Conservation (phyloP, 2,329 filamentous ascomycete species). For the Talaromyces sp. region DNA sequence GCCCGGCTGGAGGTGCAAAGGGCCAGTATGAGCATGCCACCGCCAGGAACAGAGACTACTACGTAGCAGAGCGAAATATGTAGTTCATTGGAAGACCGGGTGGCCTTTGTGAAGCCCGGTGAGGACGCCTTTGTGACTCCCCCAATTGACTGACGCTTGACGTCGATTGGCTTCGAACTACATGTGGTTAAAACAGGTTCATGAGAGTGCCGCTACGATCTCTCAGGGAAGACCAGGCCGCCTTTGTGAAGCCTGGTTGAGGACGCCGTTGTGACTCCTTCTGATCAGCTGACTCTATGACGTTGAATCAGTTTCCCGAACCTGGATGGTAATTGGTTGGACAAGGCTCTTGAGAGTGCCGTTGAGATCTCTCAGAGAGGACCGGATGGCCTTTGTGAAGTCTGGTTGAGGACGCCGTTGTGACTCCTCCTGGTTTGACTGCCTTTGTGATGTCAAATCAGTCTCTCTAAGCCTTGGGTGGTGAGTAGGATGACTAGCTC, state of each 20-base stretch:
- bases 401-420: neutral
- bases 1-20: too few species aligned
- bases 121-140: slow-evolving; percentile 2
- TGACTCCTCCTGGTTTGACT: neutral
- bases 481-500: too few species aligned
- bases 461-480: neutral
- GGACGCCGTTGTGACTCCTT: neutral
- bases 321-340: neutral
- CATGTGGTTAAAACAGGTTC: neutral
- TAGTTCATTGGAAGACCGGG: neutral
- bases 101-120: neutral
- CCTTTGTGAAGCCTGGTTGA: neutral
- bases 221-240: neutral
- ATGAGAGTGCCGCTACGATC: neutral
- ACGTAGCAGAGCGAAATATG: too few species aligned
- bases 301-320: neutral
- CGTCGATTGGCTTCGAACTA: neutral
- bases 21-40: too few species aligned
- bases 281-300: neutral
- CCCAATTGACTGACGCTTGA: neutral
- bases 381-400: neutral
- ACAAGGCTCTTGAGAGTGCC: too few species aligned
- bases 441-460: neutral
- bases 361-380: neutral
- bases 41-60: neutral